Conservation (phyloP, 1,284 basidiomycete species). For the Phellopilus nigrolimitatus region DNA sequence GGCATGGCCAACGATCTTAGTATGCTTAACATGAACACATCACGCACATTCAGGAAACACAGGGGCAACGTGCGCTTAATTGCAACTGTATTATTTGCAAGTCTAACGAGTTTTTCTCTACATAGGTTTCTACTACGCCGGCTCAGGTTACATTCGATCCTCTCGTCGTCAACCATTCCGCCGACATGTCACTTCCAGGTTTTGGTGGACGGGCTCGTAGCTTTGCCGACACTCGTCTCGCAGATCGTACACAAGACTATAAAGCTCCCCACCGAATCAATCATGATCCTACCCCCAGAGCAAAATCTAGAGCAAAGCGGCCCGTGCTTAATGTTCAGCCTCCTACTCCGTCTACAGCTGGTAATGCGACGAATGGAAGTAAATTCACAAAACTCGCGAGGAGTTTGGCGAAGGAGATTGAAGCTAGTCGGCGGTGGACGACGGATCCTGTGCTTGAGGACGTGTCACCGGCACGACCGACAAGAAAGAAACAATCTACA, state of each 20-base stretch:
- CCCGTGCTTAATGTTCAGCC: constrained; percentile 51
- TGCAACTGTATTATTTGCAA: background rate
- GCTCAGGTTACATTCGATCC: constrained; percentile 18
- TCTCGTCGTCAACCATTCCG: constrained; percentile 11
- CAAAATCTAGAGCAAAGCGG: constrained; percentile 31
- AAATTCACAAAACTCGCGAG: constrained; percentile 56
- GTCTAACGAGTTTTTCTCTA: background rate
- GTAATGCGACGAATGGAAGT: constrained; percentile 22
- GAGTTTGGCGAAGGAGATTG: constrained; percentile 50
- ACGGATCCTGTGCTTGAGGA: constrained; percentile 20
- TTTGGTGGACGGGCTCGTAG: constrained; percentile 8
- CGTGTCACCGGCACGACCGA: background rate
- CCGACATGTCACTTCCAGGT: constrained; percentile 2
- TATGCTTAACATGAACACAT: constrained; percentile 32
- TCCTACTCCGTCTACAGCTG: constrained; percentile 46
- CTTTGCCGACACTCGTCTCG: background rate
- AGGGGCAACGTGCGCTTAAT: constrained; percentile 27
- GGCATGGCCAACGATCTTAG: constrained; percentile 47
- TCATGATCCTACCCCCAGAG: constrained; percentile 26
- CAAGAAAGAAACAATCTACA: constrained; percentile 3
- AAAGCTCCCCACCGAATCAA: constrained; percentile 25
- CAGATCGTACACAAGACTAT: constrained; percentile 7
- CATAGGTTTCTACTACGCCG: constrained; percentile 8
- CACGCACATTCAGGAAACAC: constrained; percentile 36
- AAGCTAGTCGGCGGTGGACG: constrained; percentile 34